Evolutionary conservation across 2,329 filamentous ascomycete species (phyloP), one percentile per base, ranked within the genome.

Genomic region (Cladophialophora immunda): DNA sequence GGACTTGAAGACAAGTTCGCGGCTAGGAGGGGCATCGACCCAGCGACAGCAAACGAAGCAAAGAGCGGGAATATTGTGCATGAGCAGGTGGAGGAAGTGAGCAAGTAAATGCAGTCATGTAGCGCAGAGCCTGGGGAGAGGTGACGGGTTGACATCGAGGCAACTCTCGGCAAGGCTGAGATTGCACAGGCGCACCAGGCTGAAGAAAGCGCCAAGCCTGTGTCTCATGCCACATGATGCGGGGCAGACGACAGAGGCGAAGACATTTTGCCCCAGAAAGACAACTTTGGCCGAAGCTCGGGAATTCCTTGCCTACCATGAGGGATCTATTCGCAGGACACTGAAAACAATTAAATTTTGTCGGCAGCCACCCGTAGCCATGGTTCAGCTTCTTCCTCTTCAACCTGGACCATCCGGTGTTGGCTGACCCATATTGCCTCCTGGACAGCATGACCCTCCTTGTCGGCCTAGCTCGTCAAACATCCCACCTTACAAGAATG

Each of bases 1-100:
- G 55, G 65, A 19, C 30, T 58, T 25, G 61, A 64, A 29, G 61
- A 64, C 17, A 64, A 64, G 53, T 54, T 64, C n/a, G 54, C 32
- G 36, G 61, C 47, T 7, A 27, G 41, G 17, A 38, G 61, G 32
- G 61, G 54, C n/a, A 53, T 64, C 50, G 59, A 62, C 13, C 50
- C 50, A 8, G 59, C 47, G 22, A 25, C 45, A 27, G 59, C 50
- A 38, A 41, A 6, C n/a, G 41, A 38, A 15, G 15, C 45, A 4
- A 62, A 36, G 47, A 62, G 25, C 19, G 52, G 38, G 32, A n/a
- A 29, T 11, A 38, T 62, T 34, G 50, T 62, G 32, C 59, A 62
- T 38, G 50, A 62, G 59, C 47, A 52, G 30, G 59, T 62, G 30
- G 59, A 62, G 50, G 59, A 62, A 54, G 59, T 62, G 13, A 29